phyloP scores from a whole-genome alignment of 768 basidiomycete genomes.

The Mycena kentingensis region DNA sequence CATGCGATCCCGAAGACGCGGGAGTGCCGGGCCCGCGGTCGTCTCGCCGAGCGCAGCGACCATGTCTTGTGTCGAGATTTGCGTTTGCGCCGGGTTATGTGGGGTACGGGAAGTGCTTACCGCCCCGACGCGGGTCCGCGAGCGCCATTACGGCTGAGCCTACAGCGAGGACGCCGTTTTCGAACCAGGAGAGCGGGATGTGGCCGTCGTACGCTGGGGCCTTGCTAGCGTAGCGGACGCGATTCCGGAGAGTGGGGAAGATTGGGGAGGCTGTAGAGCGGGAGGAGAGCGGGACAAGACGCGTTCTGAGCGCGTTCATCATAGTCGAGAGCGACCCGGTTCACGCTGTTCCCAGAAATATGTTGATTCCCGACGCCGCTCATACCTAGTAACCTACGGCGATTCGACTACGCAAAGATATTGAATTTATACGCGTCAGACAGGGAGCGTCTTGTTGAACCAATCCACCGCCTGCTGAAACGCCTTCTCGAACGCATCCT shows the following conservation, averaged over 20 bases:
- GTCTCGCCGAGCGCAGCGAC: conserved; percentile 93
- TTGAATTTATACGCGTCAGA: too few relatives aligned
- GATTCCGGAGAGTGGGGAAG: conserved; percentile 2
- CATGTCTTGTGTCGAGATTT: conserved; percentile 67
- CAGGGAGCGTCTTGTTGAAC: conserved; percentile 6
- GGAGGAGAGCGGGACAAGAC: not conserved
- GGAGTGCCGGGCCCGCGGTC: conserved; percentile 79
- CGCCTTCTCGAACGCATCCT: conserved; percentile 3
- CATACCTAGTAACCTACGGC: not conserved
- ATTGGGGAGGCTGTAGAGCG: not conserved
- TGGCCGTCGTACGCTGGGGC: conserved; percentile 73
- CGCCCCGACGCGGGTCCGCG: conserved; percentile 79
- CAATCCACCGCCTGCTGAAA: not conserved
- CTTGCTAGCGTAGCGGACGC: conserved; percentile 24
- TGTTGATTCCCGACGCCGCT: not conserved
- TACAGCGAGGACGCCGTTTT: conserved; percentile 81
- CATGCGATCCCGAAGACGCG: conserved; percentile 76
- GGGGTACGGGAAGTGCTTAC: conserved; percentile 45
- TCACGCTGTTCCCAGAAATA: too few relatives aligned
- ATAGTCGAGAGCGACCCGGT: not conserved
- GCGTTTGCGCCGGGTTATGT: not conserved
- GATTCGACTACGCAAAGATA: not conserved
- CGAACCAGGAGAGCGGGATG: conserved; percentile 78
- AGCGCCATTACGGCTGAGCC: conserved; percentile 87
- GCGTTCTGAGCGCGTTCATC: conserved; percentile 3